Evolutionary conservation across 805 yeast genomes (phyloP), one percentile per base, ranked within the genome.

Genomic region (Danielozyma ontarioensis): DNA sequence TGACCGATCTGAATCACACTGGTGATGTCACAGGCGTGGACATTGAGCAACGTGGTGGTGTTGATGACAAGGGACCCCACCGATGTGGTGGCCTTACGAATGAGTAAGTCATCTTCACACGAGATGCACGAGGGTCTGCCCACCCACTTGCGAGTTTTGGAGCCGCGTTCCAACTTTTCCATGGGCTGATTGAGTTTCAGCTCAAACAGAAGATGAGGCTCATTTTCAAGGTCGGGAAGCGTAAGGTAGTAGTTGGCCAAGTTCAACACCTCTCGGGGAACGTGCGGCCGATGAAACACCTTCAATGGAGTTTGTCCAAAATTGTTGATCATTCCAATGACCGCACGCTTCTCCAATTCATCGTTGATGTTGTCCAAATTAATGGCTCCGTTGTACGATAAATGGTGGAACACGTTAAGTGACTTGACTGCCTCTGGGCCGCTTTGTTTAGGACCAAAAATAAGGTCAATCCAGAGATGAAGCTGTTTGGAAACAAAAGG

Each of bases 291-390:
- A 13, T 60, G 63, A 45, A 88, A 85, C 8, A 88, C 60, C 45
- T 82, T 84, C 31, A 72, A 50, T 1, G 96, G 96, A 0, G 95
- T 87, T 51, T 87, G 96, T 0, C 96, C 96, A 66, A 87, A 87
- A 55, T 87, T 87, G 51, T 88, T 93, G 32, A 87, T 87, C 45
- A 83, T 83, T 2, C 95, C 89, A 15, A 86, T 82, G 3, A 83
- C 70, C 1, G 95, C 90, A 25, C 78, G 66, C 42, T 80, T 70
- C 55, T 87, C 95, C 40, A 72, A 68, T 24, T 78, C 86, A 50
- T 86, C 89, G 39, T 74, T 68, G 36, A 87, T 80, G 15, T 68
- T 69, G 40, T 85, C 95, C 34, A 87, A 59, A 51, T 87, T 78
- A 13, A 84, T 79, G 0, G 89, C 85, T 2, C 96, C 96, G 34